Conservation (phyloP, 2,329 filamentous ascomycete species). For the Eurotiales sp. region DNA sequence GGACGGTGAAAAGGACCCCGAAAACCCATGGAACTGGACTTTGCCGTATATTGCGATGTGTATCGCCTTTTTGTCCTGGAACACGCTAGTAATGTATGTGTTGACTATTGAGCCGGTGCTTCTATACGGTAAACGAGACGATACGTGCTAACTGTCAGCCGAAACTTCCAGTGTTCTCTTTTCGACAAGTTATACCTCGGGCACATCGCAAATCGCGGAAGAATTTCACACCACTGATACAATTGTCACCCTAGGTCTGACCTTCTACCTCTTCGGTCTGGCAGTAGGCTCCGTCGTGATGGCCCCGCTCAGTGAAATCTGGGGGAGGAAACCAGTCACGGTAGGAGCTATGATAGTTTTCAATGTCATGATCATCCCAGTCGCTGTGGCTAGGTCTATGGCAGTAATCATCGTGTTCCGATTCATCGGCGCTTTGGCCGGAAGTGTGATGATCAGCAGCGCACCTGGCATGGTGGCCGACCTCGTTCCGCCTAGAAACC, state of each 20-base stretch:
- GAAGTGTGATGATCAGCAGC: constrained; percentile 23
- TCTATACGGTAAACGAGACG: background rate
- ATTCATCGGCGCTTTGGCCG: constrained; percentile 25
- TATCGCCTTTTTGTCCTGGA: constrained; percentile 55
- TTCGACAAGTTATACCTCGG: constrained; percentile 74
- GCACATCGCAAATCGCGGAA: constrained; percentile 63
- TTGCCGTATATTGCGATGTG: constrained; percentile 55
- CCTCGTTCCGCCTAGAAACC: constrained; percentile 58
- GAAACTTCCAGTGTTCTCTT: constrained; percentile 59
- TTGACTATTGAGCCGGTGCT: background rate
- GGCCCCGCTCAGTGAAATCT: constrained; percentile 24
- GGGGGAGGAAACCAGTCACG: constrained; percentile 24
- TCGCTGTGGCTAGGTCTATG: constrained; percentile 14
- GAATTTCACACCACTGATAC: constrained; percentile 51
- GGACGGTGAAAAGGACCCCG: constrained; percentile 53
- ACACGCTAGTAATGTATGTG: constrained; percentile 52
- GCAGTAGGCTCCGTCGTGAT: constrained; percentile 21
- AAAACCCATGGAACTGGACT: constrained; percentile 56
- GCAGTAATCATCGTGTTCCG: constrained; percentile 50
- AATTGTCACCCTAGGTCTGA: constrained; percentile 14
- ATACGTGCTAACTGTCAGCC: constrained; percentile 17
- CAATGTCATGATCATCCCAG: constrained; percentile 15
- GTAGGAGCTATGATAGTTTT: constrained; percentile 59
- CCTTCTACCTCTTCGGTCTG: constrained; percentile 15
- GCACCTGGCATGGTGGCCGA: constrained; percentile 26